Base-by-base conservation (phyloP, 176 grass and related monocot genomes). In the Zea luxurians region DNA sequence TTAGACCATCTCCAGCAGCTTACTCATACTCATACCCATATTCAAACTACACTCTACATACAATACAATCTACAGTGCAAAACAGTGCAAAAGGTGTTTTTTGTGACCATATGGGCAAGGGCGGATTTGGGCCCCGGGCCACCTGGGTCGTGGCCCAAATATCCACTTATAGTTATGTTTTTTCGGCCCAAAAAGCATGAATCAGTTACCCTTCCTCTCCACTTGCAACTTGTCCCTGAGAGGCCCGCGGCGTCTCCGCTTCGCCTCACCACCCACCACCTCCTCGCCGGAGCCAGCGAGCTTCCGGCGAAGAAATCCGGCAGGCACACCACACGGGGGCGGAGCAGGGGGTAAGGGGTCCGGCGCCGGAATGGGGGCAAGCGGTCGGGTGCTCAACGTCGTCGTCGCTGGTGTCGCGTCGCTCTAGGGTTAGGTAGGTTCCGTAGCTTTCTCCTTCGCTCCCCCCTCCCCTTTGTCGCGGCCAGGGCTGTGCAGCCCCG, bases 361-460 rank as follows among this genome's bases (percentile, higher is more conserved):
- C 60, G 75, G 27, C 35, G 41, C 46, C 45, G 47, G 71, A 74
- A 84, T 71, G 66, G 73, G 73, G 48, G 61, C 52, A 27, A 48
- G 68, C 44, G 37, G 50, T 40, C 17, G 57, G 70, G 6, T 48
- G 45, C 57, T 55, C 71, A 11, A 78, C 66, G 74, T 42, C 64
- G 76, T 38, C 61, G 36, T 4, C 66, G 66, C 44, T 78, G 61
- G 20, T 77, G 62, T 38, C 62, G 73, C 66, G 78, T 80, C 79
- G 48, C 78, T 71, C 74, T 76, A 75, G 84, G 84, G 84, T 86
- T 81, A 27, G 84, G 78, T 81, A 81, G 78, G 55, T 50, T 48
- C 8, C 42, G 78, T 89, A 80, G 72, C 79, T 83, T 79, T 61
- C 54, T 43, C 48, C 61, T 8, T 10, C 16, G 13, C 20, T 49